Evolutionary conservation across 73 alveolate species (phyloP).

Genomic region (Effrenium voratum): DNA sequence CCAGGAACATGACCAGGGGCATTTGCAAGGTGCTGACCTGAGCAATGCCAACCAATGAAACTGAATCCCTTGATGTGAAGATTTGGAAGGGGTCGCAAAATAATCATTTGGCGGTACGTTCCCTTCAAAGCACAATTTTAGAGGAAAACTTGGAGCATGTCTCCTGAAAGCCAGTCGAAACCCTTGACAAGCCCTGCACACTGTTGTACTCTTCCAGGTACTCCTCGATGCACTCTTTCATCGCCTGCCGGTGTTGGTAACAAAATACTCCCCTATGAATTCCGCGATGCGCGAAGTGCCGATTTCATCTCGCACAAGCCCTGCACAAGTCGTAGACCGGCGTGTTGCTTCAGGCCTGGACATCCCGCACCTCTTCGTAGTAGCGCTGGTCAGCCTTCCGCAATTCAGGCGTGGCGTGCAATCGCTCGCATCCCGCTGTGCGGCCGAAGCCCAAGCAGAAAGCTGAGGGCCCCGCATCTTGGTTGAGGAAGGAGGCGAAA

Average conservation of each 20-base stretch:
- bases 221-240: constrained; percentile 95
- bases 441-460: neutral
- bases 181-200: constrained; percentile 88
- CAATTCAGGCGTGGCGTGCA: neutral
- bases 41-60: no score
- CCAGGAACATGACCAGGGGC: constrained; percentile 99
- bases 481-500: constrained; percentile 98
- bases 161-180: no score
- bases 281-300: neutral
- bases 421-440: neutral
- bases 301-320: neutral
- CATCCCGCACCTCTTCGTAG: constrained; percentile 96
- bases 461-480: constrained; percentile 49
- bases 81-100: no score
- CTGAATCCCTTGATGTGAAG: no score
- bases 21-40: constrained; percentile 95
- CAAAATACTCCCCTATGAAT: neutral
- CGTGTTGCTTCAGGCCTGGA: constrained; percentile 50
- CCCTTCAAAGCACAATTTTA: no score
- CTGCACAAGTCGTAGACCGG: neutral
- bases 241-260: constrained; percentile 2
- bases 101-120: no score
- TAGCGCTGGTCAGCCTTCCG: constrained; percentile 88
- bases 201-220: constrained; percentile 98
- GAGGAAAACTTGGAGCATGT: no score